Percentiles rank a stretch among this genome's conserved stretches.
These are phyloP conservation scores for Hibiscus tridactylites DNA, from an alignment of 345 rosid genomes.

Conservation along the genomic window DNA sequence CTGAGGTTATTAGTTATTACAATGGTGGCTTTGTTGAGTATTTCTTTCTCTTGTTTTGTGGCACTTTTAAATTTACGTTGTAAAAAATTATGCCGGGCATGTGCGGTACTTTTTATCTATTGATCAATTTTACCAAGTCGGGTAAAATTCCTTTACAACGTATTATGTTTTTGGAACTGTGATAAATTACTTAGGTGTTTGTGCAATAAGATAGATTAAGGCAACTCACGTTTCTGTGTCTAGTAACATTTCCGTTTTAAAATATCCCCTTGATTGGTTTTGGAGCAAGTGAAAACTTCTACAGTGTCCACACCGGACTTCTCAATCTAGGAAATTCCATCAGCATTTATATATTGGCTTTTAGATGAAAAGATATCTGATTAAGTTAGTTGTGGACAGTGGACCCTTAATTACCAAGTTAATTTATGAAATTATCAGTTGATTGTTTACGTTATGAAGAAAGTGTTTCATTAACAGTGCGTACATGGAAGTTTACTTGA, in stretches of 20 bases:
- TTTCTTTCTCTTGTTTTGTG: neutral
- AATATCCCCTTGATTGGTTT: neutral
- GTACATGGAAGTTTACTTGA: constrained; percentile 6
- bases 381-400: constrained; percentile 1
- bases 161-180: neutral
- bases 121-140: neutral
- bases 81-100: neutral
- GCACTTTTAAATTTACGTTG: neutral
- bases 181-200: neutral
- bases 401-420: neutral
- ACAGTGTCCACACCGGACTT: neutral
- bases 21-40: neutral
- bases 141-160: neutral
- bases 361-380: neutral
- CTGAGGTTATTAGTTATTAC: neutral
- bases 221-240: neutral
- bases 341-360: neutral
- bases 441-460: neutral
- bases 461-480: neutral
- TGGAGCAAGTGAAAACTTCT: neutral
- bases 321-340: neutral
- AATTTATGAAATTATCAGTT: neutral
- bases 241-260: neutral
- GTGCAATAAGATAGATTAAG: neutral
- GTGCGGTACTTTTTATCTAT: neutral